Percentiles rank a stretch among this genome's conserved stretches.
Conservation (phyloP, 768 basidiomycete species). For the Lactarius indigo region DNA sequence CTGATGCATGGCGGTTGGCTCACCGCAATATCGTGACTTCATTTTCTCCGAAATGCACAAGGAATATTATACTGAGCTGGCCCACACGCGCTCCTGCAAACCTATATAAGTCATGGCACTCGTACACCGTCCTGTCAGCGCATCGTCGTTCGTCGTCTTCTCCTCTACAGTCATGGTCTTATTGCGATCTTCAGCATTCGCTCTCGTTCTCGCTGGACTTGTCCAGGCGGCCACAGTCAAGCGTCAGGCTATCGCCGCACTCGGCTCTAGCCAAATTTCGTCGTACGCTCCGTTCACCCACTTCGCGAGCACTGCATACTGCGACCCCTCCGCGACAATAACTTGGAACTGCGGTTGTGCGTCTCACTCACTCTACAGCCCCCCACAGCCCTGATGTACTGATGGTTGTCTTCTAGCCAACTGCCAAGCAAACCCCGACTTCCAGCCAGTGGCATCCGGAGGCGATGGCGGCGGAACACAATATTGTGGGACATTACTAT, state of each 20-base stretch:
- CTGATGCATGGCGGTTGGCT: background rate
- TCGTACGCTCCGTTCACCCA: slow-evolving; percentile 32
- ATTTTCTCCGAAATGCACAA: background rate
- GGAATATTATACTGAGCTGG: background rate
- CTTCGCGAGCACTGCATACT: slow-evolving; percentile 36
- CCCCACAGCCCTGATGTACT: background rate
- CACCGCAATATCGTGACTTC: background rate
- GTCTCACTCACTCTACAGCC: background rate
- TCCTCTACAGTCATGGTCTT: background rate
- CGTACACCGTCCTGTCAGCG: background rate
- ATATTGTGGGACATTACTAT: slow-evolving; percentile 35
- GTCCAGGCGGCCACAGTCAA: slow-evolving; percentile 1
- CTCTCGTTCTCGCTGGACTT: background rate
- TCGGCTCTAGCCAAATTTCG: slow-evolving; percentile 29
- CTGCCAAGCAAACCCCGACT: slow-evolving; percentile 47
- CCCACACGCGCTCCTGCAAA: background rate
- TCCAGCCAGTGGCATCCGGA: slow-evolving; percentile 46
- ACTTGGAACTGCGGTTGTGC: slow-evolving; percentile 33
- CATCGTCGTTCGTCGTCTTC: background rate
- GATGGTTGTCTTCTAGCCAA: slow-evolving; percentile 32
- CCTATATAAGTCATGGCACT: background rate
- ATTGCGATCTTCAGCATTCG: background rate
- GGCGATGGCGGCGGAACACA: slow-evolving; percentile 43
- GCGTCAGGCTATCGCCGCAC: slow-evolving; percentile 26
- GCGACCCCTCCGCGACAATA: slow-evolving; percentile 28